These are phyloP conservation scores for Megacollybia marginata DNA, from an alignment of 768 basidiomycete species.

Conservation along the genomic window DNA sequence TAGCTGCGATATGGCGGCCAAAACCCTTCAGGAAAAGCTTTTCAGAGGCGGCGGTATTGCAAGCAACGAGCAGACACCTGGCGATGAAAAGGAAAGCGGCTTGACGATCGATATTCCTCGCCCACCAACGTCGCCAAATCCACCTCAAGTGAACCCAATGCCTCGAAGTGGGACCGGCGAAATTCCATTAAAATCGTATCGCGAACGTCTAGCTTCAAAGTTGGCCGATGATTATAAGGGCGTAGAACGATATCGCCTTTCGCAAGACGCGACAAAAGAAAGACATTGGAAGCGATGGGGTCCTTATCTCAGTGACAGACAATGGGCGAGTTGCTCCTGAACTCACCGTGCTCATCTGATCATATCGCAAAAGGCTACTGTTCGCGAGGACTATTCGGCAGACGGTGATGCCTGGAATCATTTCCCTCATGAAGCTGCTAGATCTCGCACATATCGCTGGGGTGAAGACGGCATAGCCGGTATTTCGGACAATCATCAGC, in stretches of 20 bases:
- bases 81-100: conserved; percentile 19
- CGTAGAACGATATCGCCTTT: conserved; percentile 77
- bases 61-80: conserved; percentile 6
- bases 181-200: conserved; percentile 31
- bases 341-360: conserved; percentile 8
- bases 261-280: conserved; percentile 72
- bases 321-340: conserved; percentile 64
- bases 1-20: conserved; percentile 23
- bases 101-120: conserved; percentile 74
- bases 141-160: conserved; percentile 34
- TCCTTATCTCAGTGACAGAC: conserved; percentile 93
- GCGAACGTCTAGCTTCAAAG: conserved; percentile 55
- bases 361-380: conserved; percentile 66
- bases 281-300: conserved; percentile 99
- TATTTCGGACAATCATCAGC: conserved; percentile 94
- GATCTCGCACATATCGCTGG: conserved; percentile 96
- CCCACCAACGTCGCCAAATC: conserved; percentile 26
- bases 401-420: conserved; percentile 96
- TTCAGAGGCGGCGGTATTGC: conserved; percentile 38
- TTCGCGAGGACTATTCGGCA: conserved; percentile 95
- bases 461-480: conserved; percentile 98
- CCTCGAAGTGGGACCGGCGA: conserved; percentile 14
- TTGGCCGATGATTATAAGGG: conserved; percentile 73
- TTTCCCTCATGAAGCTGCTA: conserved; percentile 89
- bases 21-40: conserved; percentile 68